Evolutionary conservation across 2,329 filamentous ascomycete genomes (phyloP), one percentile per base, ranked within the genome.

Genomic region (Ophiosphaerella korrae): DNA sequence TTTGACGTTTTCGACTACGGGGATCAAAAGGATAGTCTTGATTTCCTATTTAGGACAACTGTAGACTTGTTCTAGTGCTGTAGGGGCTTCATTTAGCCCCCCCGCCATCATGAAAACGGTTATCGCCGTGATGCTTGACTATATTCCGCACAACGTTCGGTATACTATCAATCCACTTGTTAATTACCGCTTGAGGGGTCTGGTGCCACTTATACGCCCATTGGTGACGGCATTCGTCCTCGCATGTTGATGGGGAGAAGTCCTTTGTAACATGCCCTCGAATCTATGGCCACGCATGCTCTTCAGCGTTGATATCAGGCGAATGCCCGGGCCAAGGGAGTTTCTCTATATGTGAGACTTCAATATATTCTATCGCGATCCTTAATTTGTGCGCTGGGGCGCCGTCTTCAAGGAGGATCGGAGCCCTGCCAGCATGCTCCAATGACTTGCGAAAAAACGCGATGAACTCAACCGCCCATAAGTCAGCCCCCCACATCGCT

Each of bases 311-410:
- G 2, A 31, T 18, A 24, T 45, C 32, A 31, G 42, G 33, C 14
- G 42, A 45, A 23, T 45, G 33, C n/a, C 42, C 42, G n/a, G 42
- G 34, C 42, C 42, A 45, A 32, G 31, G 36, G 18, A 45, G 8
- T 9, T 21, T 29, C 13, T 45, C 42, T 5, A 45, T 16, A 6
- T 31, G 18, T 35, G 34, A 16, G 26, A 21, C 16, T 21, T 18
- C 13, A 7, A 45, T 16, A 18, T 31, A 45, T 26, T 45, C 42
- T 4, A 14, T 31, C 21, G 42, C 24, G 8, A 44, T 23, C n/a
- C 16, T 23, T 23, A 32, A 14, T 7, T n/a, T 44, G 23, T 45
- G 33, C 1, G 33, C 33, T 3, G 34, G 33, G 12, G 42, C 34
- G n/a, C 42, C 42, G 14, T 45, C 32, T 18, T 45, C 33, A 5